Evolutionary conservation across 2,329 filamentous ascomycete genomes (phyloP).

Genomic region (Hypoxylon sp.): DNA sequence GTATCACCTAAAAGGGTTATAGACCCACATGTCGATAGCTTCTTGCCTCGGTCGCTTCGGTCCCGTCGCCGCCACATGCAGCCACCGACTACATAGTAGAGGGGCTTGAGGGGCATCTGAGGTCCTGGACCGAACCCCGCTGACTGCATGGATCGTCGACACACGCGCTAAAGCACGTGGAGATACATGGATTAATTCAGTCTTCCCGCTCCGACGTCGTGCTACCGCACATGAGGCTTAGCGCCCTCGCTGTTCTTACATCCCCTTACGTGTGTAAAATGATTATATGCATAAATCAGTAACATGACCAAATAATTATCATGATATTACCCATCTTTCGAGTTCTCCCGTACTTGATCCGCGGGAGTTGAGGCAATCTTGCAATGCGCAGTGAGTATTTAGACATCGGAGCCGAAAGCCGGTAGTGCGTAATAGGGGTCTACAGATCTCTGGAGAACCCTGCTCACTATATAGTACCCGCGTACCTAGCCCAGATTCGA

Average conservation of each 20-base stretch:
- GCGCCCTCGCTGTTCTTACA: background rate
- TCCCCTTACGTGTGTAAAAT: background rate
- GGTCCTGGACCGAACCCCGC: conserved; percentile 19
- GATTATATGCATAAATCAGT: too few species aligned
- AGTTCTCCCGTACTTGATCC: background rate
- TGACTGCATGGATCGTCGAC: background rate
- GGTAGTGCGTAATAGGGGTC: background rate
- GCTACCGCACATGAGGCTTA: background rate
- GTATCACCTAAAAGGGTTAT: conserved; percentile 27
- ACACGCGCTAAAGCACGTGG: background rate
- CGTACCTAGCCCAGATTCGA: background rate
- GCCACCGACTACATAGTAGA: conserved; percentile 18
- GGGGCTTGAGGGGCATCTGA: background rate
- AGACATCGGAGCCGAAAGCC: background rate
- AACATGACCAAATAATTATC: background rate
- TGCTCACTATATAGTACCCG: background rate
- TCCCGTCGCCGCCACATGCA: conserved; percentile 5
- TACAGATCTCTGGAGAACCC: background rate
- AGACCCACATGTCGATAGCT: conserved; percentile 16
- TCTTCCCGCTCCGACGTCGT: background rate
- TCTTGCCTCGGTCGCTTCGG: background rate
- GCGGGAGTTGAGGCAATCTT: background rate
- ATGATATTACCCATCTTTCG: background rate
- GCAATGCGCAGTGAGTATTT: background rate
- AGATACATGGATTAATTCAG: background rate